Base-by-base conservation (phyloP, 2,329 filamentous ascomycete genomes). In the Emmonsiellopsis sp. region DNA sequence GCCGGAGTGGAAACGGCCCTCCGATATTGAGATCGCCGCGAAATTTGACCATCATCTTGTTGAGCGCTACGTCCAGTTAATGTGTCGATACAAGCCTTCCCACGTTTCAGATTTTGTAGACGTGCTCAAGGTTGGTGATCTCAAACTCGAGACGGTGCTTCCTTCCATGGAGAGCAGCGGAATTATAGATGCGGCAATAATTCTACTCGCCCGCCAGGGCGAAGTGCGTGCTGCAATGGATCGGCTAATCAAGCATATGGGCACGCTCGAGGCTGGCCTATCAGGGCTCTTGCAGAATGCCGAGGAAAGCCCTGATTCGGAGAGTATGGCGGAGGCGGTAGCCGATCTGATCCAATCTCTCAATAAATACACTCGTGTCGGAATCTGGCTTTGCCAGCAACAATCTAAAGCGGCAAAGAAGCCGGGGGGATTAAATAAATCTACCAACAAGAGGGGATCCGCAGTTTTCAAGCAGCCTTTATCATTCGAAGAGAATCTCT, bases 361-460 rank as follows among this genome's bases (percentile, higher is more conserved):
- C 15, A 85, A 94, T 57, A 96, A 95, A 67, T 97, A 95, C 70
- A 83, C 86, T 1, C 85, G 90, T 58, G 89, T 98, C 1, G 93
- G 94, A 11, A 92, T 95, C 50, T 98, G 93, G 93, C 76, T 98
- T 10, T 97, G 93, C 62, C 89, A 94, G 69, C 83, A 86, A 1
- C 89, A 95, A 66, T 89, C 82, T 48, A 87, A 86, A 63, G 80
- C 79, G 0, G 70, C 75, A 5, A 66, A 67, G 48, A 63, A 63
- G 32, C 60, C 63, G 10, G 63, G 63, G 15, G 53, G 59, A 9
- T 57, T 59, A 43, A 65, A 59, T 54, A 65, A 59, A 60, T 41
- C 16, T 26, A 70, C 61, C 61, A 69, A 58, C 62, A 70, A 60
- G 51, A 69, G 54, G 54, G 65, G 53, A 55, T 75, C 69, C 58